Evolutionary conservation across 768 basidiomycete genomes (phyloP).

Genomic region (Amanita pseudoporphyria): DNA sequence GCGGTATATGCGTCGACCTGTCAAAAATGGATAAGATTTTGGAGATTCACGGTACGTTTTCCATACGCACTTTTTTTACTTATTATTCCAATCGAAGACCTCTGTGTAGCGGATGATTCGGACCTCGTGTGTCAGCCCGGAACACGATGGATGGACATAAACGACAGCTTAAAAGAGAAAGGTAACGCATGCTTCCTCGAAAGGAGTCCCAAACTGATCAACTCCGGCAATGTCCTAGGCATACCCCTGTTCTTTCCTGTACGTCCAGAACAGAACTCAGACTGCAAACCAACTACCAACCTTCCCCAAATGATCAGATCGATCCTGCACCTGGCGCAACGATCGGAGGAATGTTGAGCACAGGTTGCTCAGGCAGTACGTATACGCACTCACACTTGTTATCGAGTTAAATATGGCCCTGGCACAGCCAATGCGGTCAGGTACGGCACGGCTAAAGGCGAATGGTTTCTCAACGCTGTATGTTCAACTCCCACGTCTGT

Average conservation of each 20-base stretch:
- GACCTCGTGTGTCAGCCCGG: slow-evolving; percentile 74
- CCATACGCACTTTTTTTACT: not conserved
- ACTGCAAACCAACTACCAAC: no score
- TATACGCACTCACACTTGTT: not conserved
- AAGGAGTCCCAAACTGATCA: no score
- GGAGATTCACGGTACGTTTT: slow-evolving; percentile 51
- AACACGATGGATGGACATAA: slow-evolving; percentile 61
- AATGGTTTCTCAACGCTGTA: slow-evolving; percentile 86
- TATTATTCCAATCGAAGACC: not conserved
- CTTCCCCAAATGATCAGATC: slow-evolving; percentile 38
- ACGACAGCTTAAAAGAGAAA: slow-evolving; percentile 53
- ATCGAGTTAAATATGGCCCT: not conserved
- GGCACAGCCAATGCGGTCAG: slow-evolving; percentile 63
- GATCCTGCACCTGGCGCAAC: slow-evolving; percentile 76
- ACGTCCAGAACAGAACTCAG: no score
- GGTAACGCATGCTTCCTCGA: slow-evolving; percentile 26
- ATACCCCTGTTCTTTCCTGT: slow-evolving; percentile 83
- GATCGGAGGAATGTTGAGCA: slow-evolving; percentile 80
- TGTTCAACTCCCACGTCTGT: slow-evolving; percentile 13
- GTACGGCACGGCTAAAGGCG: slow-evolving; percentile 83
- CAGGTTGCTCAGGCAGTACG: slow-evolving; percentile 77
- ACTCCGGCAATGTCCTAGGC: no score
- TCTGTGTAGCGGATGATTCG: slow-evolving; percentile 46
- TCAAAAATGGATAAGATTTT: slow-evolving; percentile 73
- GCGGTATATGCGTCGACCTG: slow-evolving; percentile 77